These are phyloP conservation scores for Santalum album DNA, from an alignment of 164 flowering plant genomes.

Conservation along the genomic window DNA sequence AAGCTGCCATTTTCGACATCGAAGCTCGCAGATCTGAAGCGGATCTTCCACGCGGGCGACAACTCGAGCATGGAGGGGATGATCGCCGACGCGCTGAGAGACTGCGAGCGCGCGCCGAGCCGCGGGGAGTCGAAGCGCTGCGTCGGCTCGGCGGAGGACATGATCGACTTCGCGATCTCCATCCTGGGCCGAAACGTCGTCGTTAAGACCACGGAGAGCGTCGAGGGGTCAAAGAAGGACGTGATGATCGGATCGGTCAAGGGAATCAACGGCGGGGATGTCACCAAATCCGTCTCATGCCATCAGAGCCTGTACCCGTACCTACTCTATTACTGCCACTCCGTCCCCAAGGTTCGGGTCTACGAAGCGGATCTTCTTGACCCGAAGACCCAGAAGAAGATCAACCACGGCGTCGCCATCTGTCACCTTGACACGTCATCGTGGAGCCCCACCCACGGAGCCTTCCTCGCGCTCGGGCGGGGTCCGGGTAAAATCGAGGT, in stretches of 20 bases:
- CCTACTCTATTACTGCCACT: conserved; percentile 78
- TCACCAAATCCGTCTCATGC: conserved; percentile 72
- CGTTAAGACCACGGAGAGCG: conserved; percentile 55
- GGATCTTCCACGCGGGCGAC: conserved; percentile 42
- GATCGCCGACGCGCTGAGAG: conserved; percentile 34
- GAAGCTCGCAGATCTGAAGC: conserved; percentile 21
- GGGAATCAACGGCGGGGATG: conserved; percentile 63
- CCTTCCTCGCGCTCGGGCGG: conserved; percentile 66
- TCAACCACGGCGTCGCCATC: conserved; percentile 74
- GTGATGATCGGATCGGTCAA: conserved; percentile 59
- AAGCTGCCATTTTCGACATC: conserved; percentile 61
- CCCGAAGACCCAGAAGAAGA: conserved; percentile 27
- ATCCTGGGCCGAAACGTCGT: conserved; percentile 44
- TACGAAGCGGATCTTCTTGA: conserved; percentile 70
- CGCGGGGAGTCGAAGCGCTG: conserved; percentile 78
- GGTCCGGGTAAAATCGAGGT: conserved; percentile 70
- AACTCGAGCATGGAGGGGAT: conserved; percentile 41
- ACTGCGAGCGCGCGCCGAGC: conserved; percentile 78
- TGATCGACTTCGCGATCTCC: conserved; percentile 75
- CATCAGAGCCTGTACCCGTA: conserved; percentile 84
- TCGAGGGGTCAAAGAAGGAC: conserved; percentile 40
- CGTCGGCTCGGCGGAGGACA: conserved; percentile 71
- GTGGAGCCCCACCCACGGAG: conserved; percentile 73
- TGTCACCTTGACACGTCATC: conserved; percentile 83
- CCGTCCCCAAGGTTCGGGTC: conserved; percentile 76